Evolutionary conservation across 2,329 filamentous ascomycete genomes (phyloP), one percentile per base, ranked within the genome.

Genomic region (Neocucurbitaria cava): DNA sequence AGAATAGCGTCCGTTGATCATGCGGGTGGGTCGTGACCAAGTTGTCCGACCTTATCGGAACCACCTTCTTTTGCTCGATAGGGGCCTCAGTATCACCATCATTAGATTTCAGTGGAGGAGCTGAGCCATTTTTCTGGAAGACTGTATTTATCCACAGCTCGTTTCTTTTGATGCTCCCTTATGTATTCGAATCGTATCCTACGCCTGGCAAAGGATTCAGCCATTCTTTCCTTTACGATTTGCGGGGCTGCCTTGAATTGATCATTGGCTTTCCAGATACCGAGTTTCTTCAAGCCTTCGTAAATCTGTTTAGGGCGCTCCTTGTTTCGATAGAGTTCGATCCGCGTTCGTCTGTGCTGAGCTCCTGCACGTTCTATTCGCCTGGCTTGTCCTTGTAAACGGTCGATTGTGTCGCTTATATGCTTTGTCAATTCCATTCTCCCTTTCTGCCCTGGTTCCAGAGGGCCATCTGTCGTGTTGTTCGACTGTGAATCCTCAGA

Each of bases 131-230:
- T 33, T n/a, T 21, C 17, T 44, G 43, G 30, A 4, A 38, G 6
- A n/a, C 2, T 26, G 3, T 8, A 3, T 5, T 26, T 24, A n/a
- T 31, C 36, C 13, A 49, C 17, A 33, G 38, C 17, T 9, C 46
- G 36, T 24, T 41, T 41, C 38, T 26, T 41, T 41, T 49, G 38
- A 33, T 49, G 38, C 18, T 42, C 38, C n/a, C 24, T 18, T 8
- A 49, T 23, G 26, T 49, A 49, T 13, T 39, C 46, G 31, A 49
- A 49, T 33, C 46, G 46, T 8, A 41, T 41, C 35, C 46, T 49
- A 17, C 46, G 36, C n/a, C 36, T 36, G 18, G 46, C 46, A 33
- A 49, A 49, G 3, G 46, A 49, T 17, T 41, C 46, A 11, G 46
- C 46, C n/a, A 41, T 41, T n/a, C 36, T 23, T 31, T 31, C 17